A percentile compares a stretch with the other conserved stretches of the same genome.
Evolutionary conservation across 257 asterid genomes (phyloP).

Genomic region (Nicotiana paniculata): DNA sequence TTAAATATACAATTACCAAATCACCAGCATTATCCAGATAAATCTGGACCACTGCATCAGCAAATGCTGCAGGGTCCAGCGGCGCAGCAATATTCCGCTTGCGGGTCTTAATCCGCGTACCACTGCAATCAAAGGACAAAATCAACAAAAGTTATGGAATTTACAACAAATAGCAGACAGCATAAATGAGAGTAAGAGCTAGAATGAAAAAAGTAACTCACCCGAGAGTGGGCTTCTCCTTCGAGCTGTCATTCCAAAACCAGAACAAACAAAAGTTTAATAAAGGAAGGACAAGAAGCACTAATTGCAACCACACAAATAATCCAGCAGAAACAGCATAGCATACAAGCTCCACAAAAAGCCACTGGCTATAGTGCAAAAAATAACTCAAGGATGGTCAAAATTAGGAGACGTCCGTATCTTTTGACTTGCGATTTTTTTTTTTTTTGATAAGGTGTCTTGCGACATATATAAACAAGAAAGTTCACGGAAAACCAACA

Average conservation of each 20-base stretch:
- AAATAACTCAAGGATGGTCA: background rate
- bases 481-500: background rate
- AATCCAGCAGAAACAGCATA: background rate
- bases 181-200: background rate
- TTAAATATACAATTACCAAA: conserved; percentile 48
- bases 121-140: conserved; percentile 44
- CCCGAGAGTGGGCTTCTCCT: conserved; percentile 99
- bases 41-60: conserved; percentile 99
- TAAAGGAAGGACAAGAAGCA: background rate
- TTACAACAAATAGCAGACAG: background rate
- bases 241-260: conserved; percentile 60
- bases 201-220: conserved; percentile 25
- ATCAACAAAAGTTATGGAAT: conserved; percentile 4
- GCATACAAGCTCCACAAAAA: background rate
- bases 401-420: background rate
- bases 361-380: background rate
- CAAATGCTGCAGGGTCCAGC: conserved; percentile 98
- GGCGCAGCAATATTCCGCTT: conserved; percentile 99
- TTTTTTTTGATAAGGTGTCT: too few relatives aligned
- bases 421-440: background rate
- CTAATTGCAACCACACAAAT: background rate
- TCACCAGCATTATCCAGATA: conserved; percentile 99
- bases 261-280: conserved; percentile 9
- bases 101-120: conserved; percentile 99
- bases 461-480: background rate